Percentiles rank a stretch among this genome's conserved stretches.
Evolutionary conservation across 495 filamentous ascomycete genomes (phyloP).

Genomic region (Aspergillus ostianus): DNA sequence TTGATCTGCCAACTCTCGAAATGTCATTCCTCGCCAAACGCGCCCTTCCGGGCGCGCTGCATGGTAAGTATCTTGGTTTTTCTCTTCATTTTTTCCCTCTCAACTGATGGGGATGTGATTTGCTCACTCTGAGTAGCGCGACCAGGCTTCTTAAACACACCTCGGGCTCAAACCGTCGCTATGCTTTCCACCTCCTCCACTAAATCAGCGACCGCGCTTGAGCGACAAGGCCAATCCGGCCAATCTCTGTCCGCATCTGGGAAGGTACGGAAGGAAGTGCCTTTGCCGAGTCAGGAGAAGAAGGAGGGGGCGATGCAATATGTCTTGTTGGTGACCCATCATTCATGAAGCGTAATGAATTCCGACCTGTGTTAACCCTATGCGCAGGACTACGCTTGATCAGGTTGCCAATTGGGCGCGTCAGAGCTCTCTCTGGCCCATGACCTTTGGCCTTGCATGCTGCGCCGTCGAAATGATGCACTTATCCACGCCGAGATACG

Average conservation of each 20-base stretch:
- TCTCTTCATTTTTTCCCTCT: not conserved
- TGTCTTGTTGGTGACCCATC: conserved; percentile 69
- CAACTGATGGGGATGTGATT: not conserved
- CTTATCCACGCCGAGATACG: conserved; percentile 90
- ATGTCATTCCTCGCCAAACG: conserved; percentile 36
- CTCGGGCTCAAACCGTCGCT: conserved; percentile 32
- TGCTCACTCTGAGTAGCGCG: conserved; percentile 27
- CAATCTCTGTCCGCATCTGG: conserved; percentile 46
- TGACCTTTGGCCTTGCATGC: conserved; percentile 97
- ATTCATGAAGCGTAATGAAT: not conserved
- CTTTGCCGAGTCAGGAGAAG: conserved; percentile 83
- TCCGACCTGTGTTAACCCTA: conserved; percentile 10
- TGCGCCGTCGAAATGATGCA: conserved; percentile 99
- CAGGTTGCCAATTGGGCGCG: conserved; percentile 93
- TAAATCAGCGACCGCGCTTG: conserved; percentile 44
- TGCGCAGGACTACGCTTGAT: conserved; percentile 78
- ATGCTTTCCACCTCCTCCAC: conserved; percentile 42
- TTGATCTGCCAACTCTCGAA: not conserved
- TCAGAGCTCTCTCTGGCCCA: conserved; percentile 91
- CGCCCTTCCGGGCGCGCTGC: conserved; percentile 31
- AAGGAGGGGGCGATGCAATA: conserved; percentile 97
- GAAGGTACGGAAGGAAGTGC: conserved; percentile 70
- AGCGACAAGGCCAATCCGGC: conserved; percentile 42
- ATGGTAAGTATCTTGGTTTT: conserved; percentile 22
- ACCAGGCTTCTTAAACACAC: conserved; percentile 25